Base-by-base conservation (phyloP, 345 rosid species). In the Aquilaria malaccensis region DNA sequence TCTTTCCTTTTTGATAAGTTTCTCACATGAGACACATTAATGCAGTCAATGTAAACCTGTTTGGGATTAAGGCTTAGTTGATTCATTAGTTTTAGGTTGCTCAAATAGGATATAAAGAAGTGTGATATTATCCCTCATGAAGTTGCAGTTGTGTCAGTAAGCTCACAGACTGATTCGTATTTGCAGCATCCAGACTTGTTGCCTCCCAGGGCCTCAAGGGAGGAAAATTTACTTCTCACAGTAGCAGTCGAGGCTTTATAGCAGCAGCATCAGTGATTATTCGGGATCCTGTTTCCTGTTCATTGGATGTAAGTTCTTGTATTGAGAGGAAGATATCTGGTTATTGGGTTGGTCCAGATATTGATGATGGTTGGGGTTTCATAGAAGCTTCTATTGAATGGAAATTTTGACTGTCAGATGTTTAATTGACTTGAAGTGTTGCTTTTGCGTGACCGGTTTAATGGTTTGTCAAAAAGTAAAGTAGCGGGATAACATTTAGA, bases 341-440 rank as follows among this genome's bases (percentile, higher is more conserved):
- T 66, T 85, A 70, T 68, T 85, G 96, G 96, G 76, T 80, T 31
- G 87, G 89, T 58, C 96, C 87, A 14, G 91, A 88, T 74, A 59
- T 69, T 52, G 87, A 88, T 33, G 91, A 88, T 72, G 91, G 86
- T 57, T 81, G 96, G 79, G 96, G 91, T 65, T 77, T 63, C 72
- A 76, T 88, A 52, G 83, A 85, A 77, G 92, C 84, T 56, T 83
- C 65, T 41, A 50, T 85, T 52, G 56, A 75, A 65, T 65, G 15
- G 61, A 64, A 64, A 58, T 59, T 62, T 60, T 80, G 76, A 81
- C 66, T 57, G 55, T 58, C 12, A 13, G 10, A 10, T 11, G 11
- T 63, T 15, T 41, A 51, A 7, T 45, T 50, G 69, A 29, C 10
- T 9, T 41, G 9, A 11, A 11, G 58, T 66, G 45, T 60, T 56